Evolutionary conservation across 345 rosid species (phyloP), one percentile per base, ranked within the genome.

Genomic region (Dimocarpus longan): DNA sequence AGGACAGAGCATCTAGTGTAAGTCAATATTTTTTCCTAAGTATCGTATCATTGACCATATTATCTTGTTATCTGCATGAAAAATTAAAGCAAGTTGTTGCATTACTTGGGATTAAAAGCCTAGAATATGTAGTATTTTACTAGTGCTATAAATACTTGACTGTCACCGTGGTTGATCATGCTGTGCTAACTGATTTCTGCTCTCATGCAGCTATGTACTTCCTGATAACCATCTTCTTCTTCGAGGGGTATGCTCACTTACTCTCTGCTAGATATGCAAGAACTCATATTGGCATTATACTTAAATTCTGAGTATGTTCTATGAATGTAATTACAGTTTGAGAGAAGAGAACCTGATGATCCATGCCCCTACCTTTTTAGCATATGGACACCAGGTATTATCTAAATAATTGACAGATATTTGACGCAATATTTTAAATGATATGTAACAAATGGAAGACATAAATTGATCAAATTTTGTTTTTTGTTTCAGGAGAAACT

Each of bases 1-100:
- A 80, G 93, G 76, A 88, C 95, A 0, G 91, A 89, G 70, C 95
- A 91, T 76, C 80, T 80, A 2, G 96, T 90, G 97, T 94, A 84
- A 91, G 96, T 86, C 8, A n/a, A 60, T 1, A 43, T 46, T 76
- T 37, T 50, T 63, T 18, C 19, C 11, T 10, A 26, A 8, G 16
- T 63, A 2, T 21, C 12, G 3, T 62, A 16, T 18, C 2, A 62
- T 62, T 64, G 15, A 12, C 68, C 60, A 54, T 16, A 54, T 0
- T 6, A 15, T 54, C 52, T 7, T 4, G 21, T 54, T 19, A 54
- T 46, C 50, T 46, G 6, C 2, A 46, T 10, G 50, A 46, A 2
- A 46, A 10, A 46, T 46, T 46, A 10, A 11, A 46, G 9, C 1
- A 42, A 42, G 44, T 42, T 42, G 44, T 9, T 46, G 10, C 10